Evolutionary conservation across 805 yeast species (phyloP), one percentile per base, ranked within the genome.

Genomic region (Diddensiella caesifluorescens): DNA sequence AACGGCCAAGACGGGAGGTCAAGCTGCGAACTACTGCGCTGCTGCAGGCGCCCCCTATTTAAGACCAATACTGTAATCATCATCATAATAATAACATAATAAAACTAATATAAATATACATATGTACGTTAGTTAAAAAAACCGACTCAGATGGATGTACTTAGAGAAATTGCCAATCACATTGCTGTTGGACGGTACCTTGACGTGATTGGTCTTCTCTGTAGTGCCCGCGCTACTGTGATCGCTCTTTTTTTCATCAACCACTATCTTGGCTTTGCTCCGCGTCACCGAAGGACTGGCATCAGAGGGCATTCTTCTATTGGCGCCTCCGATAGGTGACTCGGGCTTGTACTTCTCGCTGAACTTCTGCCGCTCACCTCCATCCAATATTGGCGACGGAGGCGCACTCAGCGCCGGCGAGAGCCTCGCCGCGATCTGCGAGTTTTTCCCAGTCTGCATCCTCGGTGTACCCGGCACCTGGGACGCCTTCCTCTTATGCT

Each of bases 81-180:
- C 9, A 25, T 25, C 9, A 25, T 25, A 25, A 25, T 25, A 25
- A 25, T 25, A 25, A 25, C 10, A 25, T 25, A 9, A 25, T 9
- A 25, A 25, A 9, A 25, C 10, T 25, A 19, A 13, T 7, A 29
- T 29, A 29, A 29, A 29, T 29, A 29, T 7, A 29, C 15, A 6
- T 19, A 13, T 29, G 15, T 7, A 13, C 38, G 19, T 5, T 6
- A 19, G 4, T 21, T 25, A 38, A 25, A 43, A 43, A 23, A 43
- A 43, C 31, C 47, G 22, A 21, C 45, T 27, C 5, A 42, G 26
- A 16, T 37, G 45, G 27, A 45, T 45, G 35, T 45, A 45, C 29
- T 45, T 45, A 22, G 49, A 38, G 33, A 45, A 21, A 33, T 42
- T 42, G 19, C 46, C 43, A 32, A 42, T 38, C 40, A 42, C 22